phyloP scores from a whole-genome alignment of 768 basidiomycete genomes.

The Rhizopogon vulgaris region DNA sequence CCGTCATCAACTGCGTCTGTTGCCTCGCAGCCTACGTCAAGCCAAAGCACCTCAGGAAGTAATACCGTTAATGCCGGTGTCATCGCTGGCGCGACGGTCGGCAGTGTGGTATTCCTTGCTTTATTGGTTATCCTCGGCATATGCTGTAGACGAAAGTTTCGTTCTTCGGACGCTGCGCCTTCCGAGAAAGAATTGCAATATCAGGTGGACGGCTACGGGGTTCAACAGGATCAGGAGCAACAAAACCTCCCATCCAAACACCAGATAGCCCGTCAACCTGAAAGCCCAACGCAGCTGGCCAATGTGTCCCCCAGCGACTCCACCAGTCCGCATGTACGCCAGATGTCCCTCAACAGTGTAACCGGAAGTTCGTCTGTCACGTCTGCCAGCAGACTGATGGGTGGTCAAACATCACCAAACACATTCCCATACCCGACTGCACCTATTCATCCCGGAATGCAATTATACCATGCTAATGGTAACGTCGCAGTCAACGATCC shows the following conservation, averaged over 20 bases:
- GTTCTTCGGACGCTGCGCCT: constrained; percentile 28
- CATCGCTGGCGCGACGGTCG: constrained; percentile 44
- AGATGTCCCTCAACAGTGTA: constrained; percentile 15
- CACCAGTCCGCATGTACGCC: constrained; percentile 8
- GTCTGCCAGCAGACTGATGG: no score
- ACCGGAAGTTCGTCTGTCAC: constrained; percentile 21
- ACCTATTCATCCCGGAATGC: constrained; percentile 3
- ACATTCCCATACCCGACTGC: constrained; percentile 24
- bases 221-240: constrained; percentile 18
- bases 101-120: constrained; percentile 47
- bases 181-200: constrained; percentile 11
- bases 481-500: background rate
- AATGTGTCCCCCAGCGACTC: background rate
- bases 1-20: constrained; percentile 39
- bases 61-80: constrained; percentile 37
- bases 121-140: constrained; percentile 43
- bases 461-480: no score
- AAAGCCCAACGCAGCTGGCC: background rate
- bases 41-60: constrained; percentile 18
- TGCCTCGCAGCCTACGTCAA: constrained; percentile 16
- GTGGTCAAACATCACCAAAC: constrained; percentile 15
- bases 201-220: constrained; percentile 29
- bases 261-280: constrained; percentile 5
- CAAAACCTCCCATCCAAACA: background rate
- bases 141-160: constrained; percentile 31